Evolutionary conservation across 2,329 filamentous ascomycete species (phyloP).

Genomic region (Apiospora hydei): DNA sequence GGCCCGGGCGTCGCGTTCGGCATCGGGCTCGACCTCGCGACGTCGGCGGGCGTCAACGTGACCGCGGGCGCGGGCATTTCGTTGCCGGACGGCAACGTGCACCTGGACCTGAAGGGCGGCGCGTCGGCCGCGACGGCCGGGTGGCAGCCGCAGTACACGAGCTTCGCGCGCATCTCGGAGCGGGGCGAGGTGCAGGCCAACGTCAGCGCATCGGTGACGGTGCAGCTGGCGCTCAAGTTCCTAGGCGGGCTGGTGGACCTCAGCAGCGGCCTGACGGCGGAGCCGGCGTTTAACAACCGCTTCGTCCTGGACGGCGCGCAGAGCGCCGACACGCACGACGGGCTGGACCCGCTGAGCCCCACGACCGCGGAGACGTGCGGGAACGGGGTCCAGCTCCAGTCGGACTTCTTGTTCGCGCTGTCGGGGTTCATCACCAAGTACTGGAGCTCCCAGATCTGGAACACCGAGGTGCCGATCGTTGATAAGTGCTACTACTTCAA

Average conservation of each 20-base stretch:
- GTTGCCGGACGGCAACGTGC: constrained; percentile 46
- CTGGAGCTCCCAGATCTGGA: constrained; percentile 37
- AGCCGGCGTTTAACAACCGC: constrained; percentile 46
- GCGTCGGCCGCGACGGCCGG: constrained; percentile 41
- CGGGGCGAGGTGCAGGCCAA: constrained; percentile 43
- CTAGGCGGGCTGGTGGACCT: constrained; percentile 46
- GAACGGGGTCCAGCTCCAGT: constrained; percentile 36
- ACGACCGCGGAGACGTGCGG: constrained; percentile 34
- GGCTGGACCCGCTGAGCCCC: constrained; percentile 29
- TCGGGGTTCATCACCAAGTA: constrained; percentile 39
- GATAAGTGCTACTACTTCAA: constrained; percentile 37
- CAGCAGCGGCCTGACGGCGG: constrained; percentile 47
- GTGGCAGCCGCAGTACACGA: constrained; percentile 46
- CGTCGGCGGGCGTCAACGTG: constrained; percentile 43
- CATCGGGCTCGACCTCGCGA: constrained; percentile 46
- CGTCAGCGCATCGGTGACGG: constrained; percentile 44
- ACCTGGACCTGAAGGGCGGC: constrained; percentile 47
- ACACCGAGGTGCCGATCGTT: constrained; percentile 36
- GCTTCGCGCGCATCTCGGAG: constrained; percentile 44
- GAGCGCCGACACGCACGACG: constrained; percentile 29
- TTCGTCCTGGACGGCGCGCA: constrained; percentile 42
- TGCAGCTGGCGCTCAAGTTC: constrained; percentile 48
- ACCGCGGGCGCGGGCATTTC: constrained; percentile 42
- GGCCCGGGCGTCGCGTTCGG: constrained; percentile 47
- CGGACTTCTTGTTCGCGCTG: constrained; percentile 39